These are phyloP conservation scores for Hypoxylon sp. DNA, from an alignment of 2,329 filamentous ascomycete species.

Conservation along the genomic window DNA sequence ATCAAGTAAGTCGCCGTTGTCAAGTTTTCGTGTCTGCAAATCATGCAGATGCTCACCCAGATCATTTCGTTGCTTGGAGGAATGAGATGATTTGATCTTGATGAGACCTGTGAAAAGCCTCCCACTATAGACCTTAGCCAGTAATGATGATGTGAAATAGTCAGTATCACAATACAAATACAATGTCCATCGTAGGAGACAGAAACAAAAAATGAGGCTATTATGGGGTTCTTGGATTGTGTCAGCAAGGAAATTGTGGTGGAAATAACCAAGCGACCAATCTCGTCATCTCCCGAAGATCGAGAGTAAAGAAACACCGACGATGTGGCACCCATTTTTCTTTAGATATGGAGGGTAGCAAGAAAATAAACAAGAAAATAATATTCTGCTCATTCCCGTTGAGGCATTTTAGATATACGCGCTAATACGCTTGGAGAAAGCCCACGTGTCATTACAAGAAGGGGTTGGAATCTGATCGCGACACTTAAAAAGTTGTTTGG, in stretches of 20 bases:
- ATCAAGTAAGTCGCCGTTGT: constrained; percentile 49
- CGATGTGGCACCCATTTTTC: constrained; percentile 49
- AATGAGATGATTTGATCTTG: constrained; percentile 8
- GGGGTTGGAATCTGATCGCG: constrained; percentile 40
- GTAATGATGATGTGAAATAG: constrained; percentile 33
- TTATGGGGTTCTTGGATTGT: constrained; percentile 29
- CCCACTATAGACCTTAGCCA: constrained; percentile 33
- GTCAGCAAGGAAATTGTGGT: constrained; percentile 45
- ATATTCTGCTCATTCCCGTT: constrained; percentile 43
- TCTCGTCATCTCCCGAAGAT: constrained; percentile 53
- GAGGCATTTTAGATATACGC: constrained; percentile 41
- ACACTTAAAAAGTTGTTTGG: constrained; percentile 35
- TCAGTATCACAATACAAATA: constrained; percentile 24
- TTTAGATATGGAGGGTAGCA: constrained; percentile 38
- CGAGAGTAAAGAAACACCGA: constrained; percentile 51
- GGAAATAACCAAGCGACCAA: constrained; percentile 47
- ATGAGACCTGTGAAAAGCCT: constrained; percentile 27
- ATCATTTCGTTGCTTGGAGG: constrained; percentile 44
- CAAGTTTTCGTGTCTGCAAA: constrained; percentile 42
- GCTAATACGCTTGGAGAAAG: constrained; percentile 46
- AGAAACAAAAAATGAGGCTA: constrained; percentile 34
- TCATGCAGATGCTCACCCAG: constrained; percentile 40
- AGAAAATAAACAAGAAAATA: constrained; percentile 39
- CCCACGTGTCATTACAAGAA: constrained; percentile 49
- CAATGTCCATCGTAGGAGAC: background rate